phyloP scores from a whole-genome alignment of 2,329 filamentous ascomycete genomes.

The Drechslera avenae region DNA sequence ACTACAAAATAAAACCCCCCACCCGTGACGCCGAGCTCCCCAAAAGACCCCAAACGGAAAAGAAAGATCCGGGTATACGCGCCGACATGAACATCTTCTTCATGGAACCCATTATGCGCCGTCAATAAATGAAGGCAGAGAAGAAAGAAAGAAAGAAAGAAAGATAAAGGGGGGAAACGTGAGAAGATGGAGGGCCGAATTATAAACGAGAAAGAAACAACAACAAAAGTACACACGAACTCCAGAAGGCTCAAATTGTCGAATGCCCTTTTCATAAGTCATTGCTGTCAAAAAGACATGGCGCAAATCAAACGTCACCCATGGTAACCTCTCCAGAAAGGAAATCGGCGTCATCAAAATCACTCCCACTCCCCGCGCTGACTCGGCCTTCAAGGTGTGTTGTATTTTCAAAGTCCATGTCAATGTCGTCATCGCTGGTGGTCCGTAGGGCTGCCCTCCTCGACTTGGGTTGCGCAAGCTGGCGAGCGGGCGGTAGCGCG shows the following conservation, averaged over 20 bases:
- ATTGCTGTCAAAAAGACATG: neutral
- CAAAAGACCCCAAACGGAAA: neutral
- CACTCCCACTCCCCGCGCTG: conserved; percentile 49
- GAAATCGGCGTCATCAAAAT: conserved; percentile 75
- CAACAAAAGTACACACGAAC: neutral
- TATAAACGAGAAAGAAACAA: neutral
- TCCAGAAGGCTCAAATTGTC: neutral
- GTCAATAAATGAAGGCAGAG: neutral
- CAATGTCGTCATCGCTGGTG: conserved; percentile 33
- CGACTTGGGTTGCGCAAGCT: conserved; percentile 40
- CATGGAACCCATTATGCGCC: conserved; percentile 10
- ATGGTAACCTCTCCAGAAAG: conserved; percentile 42
- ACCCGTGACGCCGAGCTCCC: no score
- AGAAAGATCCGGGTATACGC: conserved; percentile 22
- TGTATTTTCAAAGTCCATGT: conserved; percentile 41
- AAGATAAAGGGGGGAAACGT: conserved; percentile 7
- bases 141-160: neutral
- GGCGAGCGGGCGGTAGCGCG: conserved; percentile 29
- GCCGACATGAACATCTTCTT: conserved; percentile 14
- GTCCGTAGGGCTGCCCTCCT: conserved; percentile 14
- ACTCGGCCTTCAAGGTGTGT: conserved; percentile 44
- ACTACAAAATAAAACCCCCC: no score
- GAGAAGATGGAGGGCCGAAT: neutral
- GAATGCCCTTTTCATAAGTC: no score
- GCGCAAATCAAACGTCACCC: conserved; percentile 33